Evolutionary conservation across 768 basidiomycete genomes (phyloP).

Genomic region (Galerina marginata): DNA sequence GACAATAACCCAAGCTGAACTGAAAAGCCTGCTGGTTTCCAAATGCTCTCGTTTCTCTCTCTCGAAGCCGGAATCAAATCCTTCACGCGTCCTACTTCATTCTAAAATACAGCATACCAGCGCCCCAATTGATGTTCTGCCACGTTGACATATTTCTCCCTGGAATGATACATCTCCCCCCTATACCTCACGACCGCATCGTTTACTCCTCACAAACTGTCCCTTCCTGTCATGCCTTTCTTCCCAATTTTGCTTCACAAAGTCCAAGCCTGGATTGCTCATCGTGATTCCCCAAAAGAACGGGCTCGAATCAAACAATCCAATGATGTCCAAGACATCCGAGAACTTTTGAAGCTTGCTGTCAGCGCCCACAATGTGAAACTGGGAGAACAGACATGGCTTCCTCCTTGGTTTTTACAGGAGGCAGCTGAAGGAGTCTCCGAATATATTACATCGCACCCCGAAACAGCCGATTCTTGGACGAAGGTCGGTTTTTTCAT

Average conservation of each 20-base stretch:
- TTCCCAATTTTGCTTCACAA: slow-evolving; percentile 11
- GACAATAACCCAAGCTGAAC: background rate
- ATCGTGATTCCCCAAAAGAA: slow-evolving; percentile 13
- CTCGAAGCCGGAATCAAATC: slow-evolving; percentile 14
- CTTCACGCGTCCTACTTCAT: slow-evolving; percentile 15
- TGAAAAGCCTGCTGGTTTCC: slow-evolving; percentile 13
- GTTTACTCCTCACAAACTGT: background rate
- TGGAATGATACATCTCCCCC: slow-evolving; percentile 24
- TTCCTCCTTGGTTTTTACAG: slow-evolving; percentile 20
- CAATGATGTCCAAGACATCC: slow-evolving; percentile 20
- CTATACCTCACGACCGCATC: slow-evolving; percentile 13
- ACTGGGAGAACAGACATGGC: slow-evolving; percentile 12
- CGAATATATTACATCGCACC: slow-evolving; percentile 6
- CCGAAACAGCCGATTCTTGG: slow-evolving; percentile 4
- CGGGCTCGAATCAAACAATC: slow-evolving; percentile 11
- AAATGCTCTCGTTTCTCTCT: slow-evolving; percentile 10
- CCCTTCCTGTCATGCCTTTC: slow-evolving; percentile 11
- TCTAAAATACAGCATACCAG: slow-evolving; percentile 19
- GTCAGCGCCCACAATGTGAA: background rate
- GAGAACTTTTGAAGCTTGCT: slow-evolving; percentile 16
- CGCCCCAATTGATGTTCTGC: slow-evolving; percentile 4
- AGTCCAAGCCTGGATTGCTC: slow-evolving; percentile 11
- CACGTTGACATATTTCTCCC: slow-evolving; percentile 25
- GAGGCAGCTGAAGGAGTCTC: slow-evolving; percentile 14
- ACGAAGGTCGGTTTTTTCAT: background rate